These are phyloP conservation scores for Didymella keratinophila DNA, from an alignment of 2,329 filamentous ascomycete species.

Conservation along the genomic window DNA sequence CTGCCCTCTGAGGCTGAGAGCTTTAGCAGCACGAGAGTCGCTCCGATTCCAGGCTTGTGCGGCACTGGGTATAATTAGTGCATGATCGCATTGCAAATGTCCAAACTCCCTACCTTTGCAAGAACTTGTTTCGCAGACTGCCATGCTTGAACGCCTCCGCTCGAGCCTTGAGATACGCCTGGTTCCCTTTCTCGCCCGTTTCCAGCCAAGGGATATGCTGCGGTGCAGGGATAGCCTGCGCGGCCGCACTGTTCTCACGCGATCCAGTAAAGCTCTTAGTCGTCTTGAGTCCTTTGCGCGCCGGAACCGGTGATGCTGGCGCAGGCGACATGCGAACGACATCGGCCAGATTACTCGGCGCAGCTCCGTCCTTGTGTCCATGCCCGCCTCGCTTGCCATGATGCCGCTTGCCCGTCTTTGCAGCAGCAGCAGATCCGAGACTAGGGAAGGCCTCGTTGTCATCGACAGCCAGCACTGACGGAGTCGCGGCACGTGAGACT, in stretches of 20 bases:
- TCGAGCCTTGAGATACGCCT: conserved; percentile 91
- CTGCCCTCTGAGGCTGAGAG: conserved; percentile 89
- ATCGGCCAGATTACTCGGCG: conserved; percentile 83
- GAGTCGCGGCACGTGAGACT: conserved; percentile 69
- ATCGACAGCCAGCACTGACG: conserved; percentile 79
- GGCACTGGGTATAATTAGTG: conserved; percentile 65
- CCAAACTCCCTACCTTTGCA: conserved; percentile 75
- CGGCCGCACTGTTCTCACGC: conserved; percentile 80
- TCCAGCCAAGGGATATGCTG: conserved; percentile 97
- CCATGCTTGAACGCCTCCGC: conserved; percentile 98
- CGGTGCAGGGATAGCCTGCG: conserved; percentile 83
- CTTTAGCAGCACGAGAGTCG: conserved; percentile 94
- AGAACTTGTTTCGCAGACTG: conserved; percentile 92
- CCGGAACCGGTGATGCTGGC: conserved; percentile 68
- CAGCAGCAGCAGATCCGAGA: conserved; percentile 75
- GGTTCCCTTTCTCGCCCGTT: conserved; percentile 89
- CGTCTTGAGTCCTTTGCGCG: conserved; percentile 67
- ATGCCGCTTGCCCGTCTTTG: conserved; percentile 86
- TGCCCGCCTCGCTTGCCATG: conserved; percentile 90
- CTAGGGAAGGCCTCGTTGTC: conserved; percentile 96
- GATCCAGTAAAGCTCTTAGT: conserved; percentile 71
- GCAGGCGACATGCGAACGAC: conserved; percentile 95
- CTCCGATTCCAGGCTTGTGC: conserved; percentile 99
- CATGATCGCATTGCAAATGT: neutral
- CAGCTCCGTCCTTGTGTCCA: conserved; percentile 63